phyloP scores from a whole-genome alignment of 192 early-diverging fungal genomes.

The Coemansia aciculifera region DNA sequence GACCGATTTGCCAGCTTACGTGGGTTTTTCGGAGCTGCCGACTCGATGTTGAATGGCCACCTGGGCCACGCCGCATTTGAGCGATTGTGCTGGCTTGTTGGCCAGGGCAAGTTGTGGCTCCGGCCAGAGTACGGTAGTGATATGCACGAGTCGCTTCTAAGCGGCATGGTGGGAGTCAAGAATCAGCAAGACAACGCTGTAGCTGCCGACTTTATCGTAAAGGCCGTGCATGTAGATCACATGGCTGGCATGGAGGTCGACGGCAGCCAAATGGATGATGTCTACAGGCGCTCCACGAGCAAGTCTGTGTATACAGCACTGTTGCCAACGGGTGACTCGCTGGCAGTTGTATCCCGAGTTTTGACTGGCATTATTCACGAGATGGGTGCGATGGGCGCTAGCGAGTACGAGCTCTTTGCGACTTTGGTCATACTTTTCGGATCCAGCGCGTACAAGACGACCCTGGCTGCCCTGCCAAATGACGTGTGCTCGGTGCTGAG shows the following conservation, averaged over 20 bases:
- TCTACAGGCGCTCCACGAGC: conserved; percentile 2
- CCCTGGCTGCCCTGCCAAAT: background rate
- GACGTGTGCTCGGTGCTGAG: background rate
- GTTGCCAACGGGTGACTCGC: background rate
- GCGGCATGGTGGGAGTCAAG: conserved; percentile 24
- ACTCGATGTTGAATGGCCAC: background rate
- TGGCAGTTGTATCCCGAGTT: conserved; percentile 16
- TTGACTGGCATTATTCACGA: conserved; percentile 6
- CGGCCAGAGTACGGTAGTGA: conserved; percentile 19
- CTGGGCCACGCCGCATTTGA: conserved; percentile 16
- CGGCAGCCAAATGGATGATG: background rate
- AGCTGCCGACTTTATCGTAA: background rate
- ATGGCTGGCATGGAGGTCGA: background rate
- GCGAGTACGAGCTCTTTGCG: conserved; percentile 22
- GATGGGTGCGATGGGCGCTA: conserved; percentile 34
- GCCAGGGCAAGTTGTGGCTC: conserved; percentile 29
- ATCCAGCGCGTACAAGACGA: background rate
- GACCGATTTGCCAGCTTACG: conserved; percentile 1
- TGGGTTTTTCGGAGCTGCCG: background rate
- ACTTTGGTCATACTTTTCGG: conserved; percentile 9
- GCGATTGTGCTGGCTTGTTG: conserved; percentile 19
- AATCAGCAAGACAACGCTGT: background rate
- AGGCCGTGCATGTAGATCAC: background rate
- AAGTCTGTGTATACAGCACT: background rate
- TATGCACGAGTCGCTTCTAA: background rate